These are phyloP conservation scores for apple (Malus domestica) DNA, from an alignment of 306 rosid genomes.

Conservation along the genomic window DNA sequence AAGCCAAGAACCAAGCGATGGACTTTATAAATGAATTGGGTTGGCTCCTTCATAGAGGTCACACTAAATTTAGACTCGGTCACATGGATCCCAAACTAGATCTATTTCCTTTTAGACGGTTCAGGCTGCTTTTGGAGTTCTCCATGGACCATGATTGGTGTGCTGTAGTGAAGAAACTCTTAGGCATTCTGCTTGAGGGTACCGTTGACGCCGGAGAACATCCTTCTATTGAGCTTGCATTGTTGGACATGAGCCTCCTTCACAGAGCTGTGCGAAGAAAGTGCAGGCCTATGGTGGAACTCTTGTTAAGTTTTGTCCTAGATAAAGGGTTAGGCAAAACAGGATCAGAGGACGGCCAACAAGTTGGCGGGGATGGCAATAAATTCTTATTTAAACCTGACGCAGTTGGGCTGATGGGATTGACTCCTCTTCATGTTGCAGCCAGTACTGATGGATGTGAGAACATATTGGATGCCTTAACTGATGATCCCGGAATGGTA, in stretches of 20 bases:
- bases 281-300: slow-evolving; percentile 64
- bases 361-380: slow-evolving; percentile 19
- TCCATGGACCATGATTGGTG: slow-evolving; percentile 84
- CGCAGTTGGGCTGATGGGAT: slow-evolving; percentile 51
- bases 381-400: slow-evolving; percentile 65
- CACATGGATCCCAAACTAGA: slow-evolving; percentile 43
- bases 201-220: slow-evolving; percentile 47
- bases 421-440: slow-evolving; percentile 81
- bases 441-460: slow-evolving; percentile 65
- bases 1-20: slow-evolving; percentile 54
- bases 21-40: slow-evolving; percentile 76
- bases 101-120: slow-evolving; percentile 49
- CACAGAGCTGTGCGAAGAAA: slow-evolving; percentile 73
- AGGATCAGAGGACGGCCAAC: slow-evolving; percentile 25
- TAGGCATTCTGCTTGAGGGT: slow-evolving; percentile 54
- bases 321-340: slow-evolving; percentile 17
- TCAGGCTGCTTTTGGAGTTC: slow-evolving; percentile 67
- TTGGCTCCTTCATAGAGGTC: slow-evolving; percentile 77
- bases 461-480: slow-evolving; percentile 69
- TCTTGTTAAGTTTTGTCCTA: slow-evolving; percentile 50
- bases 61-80: slow-evolving; percentile 42
- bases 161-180: slow-evolving; percentile 71
- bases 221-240: slow-evolving; percentile 43
- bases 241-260: slow-evolving; percentile 59
- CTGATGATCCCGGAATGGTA: slow-evolving; percentile 82